A percentile compares a stretch with the other conserved stretches of the same genome.
These are phyloP conservation scores for Trichophaea hybrida DNA, from an alignment of 2,329 filamentous ascomycete species.

Conservation along the genomic window DNA sequence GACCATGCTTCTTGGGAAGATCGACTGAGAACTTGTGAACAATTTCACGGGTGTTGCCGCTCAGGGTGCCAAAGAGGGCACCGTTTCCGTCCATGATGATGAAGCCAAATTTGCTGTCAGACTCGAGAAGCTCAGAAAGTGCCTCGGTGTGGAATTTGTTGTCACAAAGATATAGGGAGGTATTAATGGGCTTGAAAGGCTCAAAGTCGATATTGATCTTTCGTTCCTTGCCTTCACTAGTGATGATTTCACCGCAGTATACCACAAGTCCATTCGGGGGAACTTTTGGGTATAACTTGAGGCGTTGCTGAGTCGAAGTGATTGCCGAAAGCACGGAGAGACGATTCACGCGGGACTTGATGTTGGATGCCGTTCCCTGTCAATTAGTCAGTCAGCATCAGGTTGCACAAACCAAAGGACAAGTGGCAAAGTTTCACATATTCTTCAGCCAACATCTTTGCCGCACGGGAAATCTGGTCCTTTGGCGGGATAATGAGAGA, in stretches of 20 bases:
- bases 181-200: conserved; percentile 99
- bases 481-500: conserved; percentile 98
- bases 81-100: conserved; percentile 99
- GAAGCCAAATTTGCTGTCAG: conserved; percentile 97
- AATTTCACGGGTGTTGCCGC: conserved; percentile 91
- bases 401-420: background rate
- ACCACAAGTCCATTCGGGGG: conserved; percentile 94
- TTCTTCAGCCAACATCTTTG: conserved; percentile 99
- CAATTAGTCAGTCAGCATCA: conserved; percentile 25
- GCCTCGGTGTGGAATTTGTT: conserved; percentile 99
- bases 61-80: conserved; percentile 88
- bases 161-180: conserved; percentile 96
- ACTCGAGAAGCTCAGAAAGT: conserved; percentile 89
- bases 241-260: conserved; percentile 99
- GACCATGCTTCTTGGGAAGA: conserved; percentile 98
- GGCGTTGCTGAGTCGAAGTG: conserved; percentile 94
- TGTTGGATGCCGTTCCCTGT: conserved; percentile 94
- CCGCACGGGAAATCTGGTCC: conserved; percentile 88
- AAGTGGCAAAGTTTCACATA: conserved; percentile 48
- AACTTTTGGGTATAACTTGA: conserved; percentile 98
- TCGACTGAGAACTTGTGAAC: conserved; percentile 98
- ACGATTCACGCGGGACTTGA: conserved; percentile 98
- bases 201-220: conserved; percentile 99
- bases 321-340: conserved; percentile 96
- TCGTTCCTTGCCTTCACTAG: conserved; percentile 91